Conservation (phyloP, 495 filamentous ascomycete genomes). For the Penicillium psychrofluorescens region DNA sequence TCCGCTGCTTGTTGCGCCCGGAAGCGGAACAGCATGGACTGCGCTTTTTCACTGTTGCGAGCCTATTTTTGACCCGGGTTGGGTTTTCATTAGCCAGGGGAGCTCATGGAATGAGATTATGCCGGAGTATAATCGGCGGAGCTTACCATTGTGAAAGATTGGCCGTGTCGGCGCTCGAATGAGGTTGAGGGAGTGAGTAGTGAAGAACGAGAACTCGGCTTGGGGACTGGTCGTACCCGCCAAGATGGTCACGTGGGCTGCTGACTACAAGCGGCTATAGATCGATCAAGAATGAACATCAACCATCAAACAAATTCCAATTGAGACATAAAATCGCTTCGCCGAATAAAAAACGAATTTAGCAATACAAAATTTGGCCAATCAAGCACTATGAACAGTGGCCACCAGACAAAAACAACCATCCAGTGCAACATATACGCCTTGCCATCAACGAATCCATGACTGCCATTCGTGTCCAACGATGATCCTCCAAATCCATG, state of each 20-base stretch:
- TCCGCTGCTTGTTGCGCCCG: slow-evolving; percentile 95
- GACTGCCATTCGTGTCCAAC: not conserved
- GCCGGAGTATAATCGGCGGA: not conserved
- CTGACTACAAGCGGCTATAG: too few species aligned
- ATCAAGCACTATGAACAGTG: slow-evolving; percentile 13
- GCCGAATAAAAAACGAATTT: not conserved
- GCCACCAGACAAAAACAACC: too few species aligned
- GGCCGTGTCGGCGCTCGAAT: slow-evolving; percentile 11
- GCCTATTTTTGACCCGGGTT: slow-evolving; percentile 28
- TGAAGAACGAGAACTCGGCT: slow-evolving; percentile 18
- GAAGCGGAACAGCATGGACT: slow-evolving; percentile 99
- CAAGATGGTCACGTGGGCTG: not conserved
- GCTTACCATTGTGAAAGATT: slow-evolving; percentile 30
- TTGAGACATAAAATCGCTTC: not conserved
- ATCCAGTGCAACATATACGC: slow-evolving; percentile 1
- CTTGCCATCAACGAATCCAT: slow-evolving; percentile 2
- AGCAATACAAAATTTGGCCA: slow-evolving; percentile 4
- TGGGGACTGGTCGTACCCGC: not conserved
- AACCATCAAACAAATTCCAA: not conserved
- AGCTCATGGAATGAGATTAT: not conserved
- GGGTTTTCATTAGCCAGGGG: too few species aligned
- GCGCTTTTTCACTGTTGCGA: slow-evolving; percentile 93
- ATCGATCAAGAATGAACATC: too few species aligned
- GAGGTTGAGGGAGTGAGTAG: slow-evolving; percentile 7
- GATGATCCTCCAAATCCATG: too few species aligned